These are phyloP conservation scores for Trichophyton mentagrophytes DNA, from an alignment of 2,329 filamentous ascomycete species.

Conservation along the genomic window DNA sequence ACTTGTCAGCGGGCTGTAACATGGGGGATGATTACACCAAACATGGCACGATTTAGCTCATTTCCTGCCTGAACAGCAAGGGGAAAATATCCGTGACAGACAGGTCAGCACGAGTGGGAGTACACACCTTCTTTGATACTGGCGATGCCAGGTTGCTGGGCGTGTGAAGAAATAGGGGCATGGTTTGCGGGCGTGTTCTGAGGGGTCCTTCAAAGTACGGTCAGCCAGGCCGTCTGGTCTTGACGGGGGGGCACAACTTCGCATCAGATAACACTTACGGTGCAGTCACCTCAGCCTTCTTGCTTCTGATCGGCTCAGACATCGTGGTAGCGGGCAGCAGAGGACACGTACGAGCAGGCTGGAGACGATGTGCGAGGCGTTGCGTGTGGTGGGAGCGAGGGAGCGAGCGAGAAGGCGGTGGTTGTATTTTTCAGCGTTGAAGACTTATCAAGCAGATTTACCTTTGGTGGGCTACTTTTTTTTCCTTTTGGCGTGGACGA, in stretches of 20 bases:
- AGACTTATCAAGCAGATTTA: conserved; percentile 18
- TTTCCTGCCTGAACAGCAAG: background rate
- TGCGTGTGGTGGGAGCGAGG: conserved; percentile 16
- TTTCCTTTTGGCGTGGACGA: background rate
- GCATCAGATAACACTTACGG: conserved; percentile 41
- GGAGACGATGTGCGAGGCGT: conserved; percentile 8
- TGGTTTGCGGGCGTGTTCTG: conserved; percentile 95
- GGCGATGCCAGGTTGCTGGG: conserved; percentile 82
- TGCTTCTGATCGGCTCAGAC: conserved; percentile 58
- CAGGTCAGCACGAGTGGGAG: background rate
- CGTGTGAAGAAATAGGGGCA: conserved; percentile 94
- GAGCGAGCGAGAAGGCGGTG: conserved; percentile 16
- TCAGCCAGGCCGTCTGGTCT: conserved; percentile 14
- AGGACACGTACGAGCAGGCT: conserved; percentile 1
- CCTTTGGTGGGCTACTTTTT: background rate
- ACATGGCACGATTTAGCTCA: background rate
- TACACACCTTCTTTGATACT: conserved; percentile 93
- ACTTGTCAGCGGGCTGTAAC: conserved; percentile 7
- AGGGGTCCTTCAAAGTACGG: conserved; percentile 57
- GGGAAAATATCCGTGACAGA: background rate
- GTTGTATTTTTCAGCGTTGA: conserved; percentile 23
- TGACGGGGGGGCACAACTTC: conserved; percentile 12
- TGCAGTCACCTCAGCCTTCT: conserved; percentile 49
- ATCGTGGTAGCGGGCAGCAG: conserved; percentile 31
- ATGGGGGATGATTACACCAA: background rate